These are phyloP conservation scores for Zoysia japonica DNA, from an alignment of 176 grass and related monocot genomes.

Conservation along the genomic window DNA sequence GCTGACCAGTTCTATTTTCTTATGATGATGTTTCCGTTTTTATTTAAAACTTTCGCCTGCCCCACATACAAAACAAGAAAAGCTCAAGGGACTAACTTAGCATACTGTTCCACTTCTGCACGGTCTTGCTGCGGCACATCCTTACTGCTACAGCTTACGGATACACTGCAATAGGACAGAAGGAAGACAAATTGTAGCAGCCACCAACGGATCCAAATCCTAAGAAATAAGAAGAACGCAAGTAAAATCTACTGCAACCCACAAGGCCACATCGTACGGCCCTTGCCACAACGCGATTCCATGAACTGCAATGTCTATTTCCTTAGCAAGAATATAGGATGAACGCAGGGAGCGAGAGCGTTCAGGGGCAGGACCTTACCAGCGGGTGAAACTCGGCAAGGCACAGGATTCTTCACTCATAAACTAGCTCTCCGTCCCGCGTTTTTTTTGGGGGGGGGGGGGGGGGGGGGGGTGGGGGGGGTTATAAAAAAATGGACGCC, in stretches of 20 bases:
- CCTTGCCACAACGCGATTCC: not conserved
- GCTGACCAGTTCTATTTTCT: not conserved
- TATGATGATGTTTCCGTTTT: not conserved
- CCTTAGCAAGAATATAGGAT: not conserved
- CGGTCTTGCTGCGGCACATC: slow-evolving; percentile 18
- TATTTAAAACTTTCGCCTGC: not conserved
- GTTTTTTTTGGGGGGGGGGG: no score
- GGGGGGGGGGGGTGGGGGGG: not conserved
- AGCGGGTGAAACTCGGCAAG: not conserved
- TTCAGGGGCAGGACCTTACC: slow-evolving; percentile 4
- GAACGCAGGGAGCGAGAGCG: not conserved
- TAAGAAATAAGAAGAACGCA: not conserved
- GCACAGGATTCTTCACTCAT: not conserved
- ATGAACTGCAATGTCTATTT: slow-evolving; percentile 3
- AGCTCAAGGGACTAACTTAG: slow-evolving; percentile 24
- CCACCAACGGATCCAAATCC: not conserved
- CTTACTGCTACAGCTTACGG: slow-evolving; percentile 5
- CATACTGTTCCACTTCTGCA: slow-evolving; percentile 16
- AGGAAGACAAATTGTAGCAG: slow-evolving; percentile 16
- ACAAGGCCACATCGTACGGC: not conserved
- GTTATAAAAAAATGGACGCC: slow-evolving; percentile 42
- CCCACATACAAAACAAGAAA: not conserved
- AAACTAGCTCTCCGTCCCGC: slow-evolving; percentile 18
- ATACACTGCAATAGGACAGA: not conserved
- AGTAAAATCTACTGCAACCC: not conserved